Conservation (phyloP, 441 rosid genomes). For the Melastoma candidum region DNA sequence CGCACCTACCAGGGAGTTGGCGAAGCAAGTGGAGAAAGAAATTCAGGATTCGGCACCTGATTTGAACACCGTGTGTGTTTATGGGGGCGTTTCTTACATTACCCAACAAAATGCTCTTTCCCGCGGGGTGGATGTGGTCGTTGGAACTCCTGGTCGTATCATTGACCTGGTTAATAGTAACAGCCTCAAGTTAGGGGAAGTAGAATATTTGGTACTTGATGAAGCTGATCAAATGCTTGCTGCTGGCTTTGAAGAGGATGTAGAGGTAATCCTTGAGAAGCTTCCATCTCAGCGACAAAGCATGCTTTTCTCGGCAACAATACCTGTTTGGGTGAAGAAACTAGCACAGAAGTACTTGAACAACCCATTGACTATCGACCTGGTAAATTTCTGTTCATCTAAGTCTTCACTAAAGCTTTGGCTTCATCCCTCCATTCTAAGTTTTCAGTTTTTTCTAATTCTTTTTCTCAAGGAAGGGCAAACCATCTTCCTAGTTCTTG, state of each 20-base stretch:
- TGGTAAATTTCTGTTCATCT: constrained; percentile 34
- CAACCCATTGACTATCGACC: constrained; percentile 81
- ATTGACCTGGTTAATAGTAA: constrained; percentile 72
- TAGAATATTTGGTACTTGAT: constrained; percentile 85
- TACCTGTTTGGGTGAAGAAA: constrained; percentile 96
- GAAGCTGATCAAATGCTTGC: constrained; percentile 99
- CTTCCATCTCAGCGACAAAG: constrained; percentile 79
- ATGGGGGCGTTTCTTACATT: constrained; percentile 89
- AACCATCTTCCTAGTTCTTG: no score
- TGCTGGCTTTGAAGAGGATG: constrained; percentile 96
- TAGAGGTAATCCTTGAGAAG: constrained; percentile 78
- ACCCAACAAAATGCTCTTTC: constrained; percentile 72
- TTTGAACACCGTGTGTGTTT: constrained; percentile 79
- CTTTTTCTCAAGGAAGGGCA: no score
- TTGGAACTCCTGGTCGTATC: constrained; percentile 95
- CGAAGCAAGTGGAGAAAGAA: constrained; percentile 96
- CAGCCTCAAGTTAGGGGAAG: constrained; percentile 79
- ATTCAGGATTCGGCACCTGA: constrained; percentile 85
- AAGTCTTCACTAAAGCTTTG: background rate
- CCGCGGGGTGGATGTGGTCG: constrained; percentile 96
- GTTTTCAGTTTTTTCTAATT: no score
- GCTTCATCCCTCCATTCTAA: background rate
- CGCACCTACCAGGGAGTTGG: constrained; percentile 88
- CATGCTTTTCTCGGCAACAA: constrained; percentile 99
- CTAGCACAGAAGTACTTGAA: constrained; percentile 81